These are phyloP conservation scores for Fusarium fujikuroi DNA, from an alignment of 2,329 filamentous ascomycete genomes.

Conservation along the genomic window DNA sequence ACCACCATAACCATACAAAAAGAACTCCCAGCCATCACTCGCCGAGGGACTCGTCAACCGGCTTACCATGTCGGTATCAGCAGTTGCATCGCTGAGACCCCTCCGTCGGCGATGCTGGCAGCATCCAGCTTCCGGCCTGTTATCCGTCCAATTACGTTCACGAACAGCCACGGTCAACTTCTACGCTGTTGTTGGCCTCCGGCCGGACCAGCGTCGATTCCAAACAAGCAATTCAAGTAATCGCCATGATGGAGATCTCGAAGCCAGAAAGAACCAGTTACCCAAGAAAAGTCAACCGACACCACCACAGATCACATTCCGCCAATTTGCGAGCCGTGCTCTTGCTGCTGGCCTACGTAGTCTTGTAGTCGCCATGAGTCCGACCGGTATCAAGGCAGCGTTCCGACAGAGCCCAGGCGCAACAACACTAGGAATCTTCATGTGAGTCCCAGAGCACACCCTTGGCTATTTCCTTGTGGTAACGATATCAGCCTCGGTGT, in stretches of 20 bases:
- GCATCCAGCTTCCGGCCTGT: slow-evolving; percentile 44
- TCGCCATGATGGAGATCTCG: slow-evolving; percentile 17
- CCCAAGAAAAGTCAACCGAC: slow-evolving; percentile 39
- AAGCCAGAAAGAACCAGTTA: slow-evolving; percentile 37
- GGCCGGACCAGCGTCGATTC: slow-evolving; percentile 43
- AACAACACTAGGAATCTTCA: slow-evolving; percentile 46
- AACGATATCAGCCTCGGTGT: slow-evolving; percentile 44
- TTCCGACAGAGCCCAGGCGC: slow-evolving; percentile 49
- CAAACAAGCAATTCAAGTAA: slow-evolving; percentile 41
- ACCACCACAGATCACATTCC: slow-evolving; percentile 47
- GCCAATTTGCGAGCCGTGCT: slow-evolving; percentile 44
- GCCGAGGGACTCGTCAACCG: slow-evolving; percentile 5
- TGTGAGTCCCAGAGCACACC: slow-evolving; percentile 41
- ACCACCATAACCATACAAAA: neutral
- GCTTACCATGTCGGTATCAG: slow-evolving; percentile 49
- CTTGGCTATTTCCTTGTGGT: neutral
- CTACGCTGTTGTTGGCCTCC: slow-evolving; percentile 46
- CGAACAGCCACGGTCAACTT: slow-evolving; percentile 44
- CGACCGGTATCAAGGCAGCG: slow-evolving; percentile 49
- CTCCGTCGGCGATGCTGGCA: slow-evolving; percentile 46
- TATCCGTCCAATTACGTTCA: slow-evolving; percentile 49
- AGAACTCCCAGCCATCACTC: neutral
- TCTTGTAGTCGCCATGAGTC: slow-evolving; percentile 49
- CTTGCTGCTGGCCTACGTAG: slow-evolving; percentile 51
- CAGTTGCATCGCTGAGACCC: slow-evolving; percentile 49